Evolutionary conservation across 495 filamentous ascomycete species (phyloP).

Genomic region (Aspergillus kassunensis): DNA sequence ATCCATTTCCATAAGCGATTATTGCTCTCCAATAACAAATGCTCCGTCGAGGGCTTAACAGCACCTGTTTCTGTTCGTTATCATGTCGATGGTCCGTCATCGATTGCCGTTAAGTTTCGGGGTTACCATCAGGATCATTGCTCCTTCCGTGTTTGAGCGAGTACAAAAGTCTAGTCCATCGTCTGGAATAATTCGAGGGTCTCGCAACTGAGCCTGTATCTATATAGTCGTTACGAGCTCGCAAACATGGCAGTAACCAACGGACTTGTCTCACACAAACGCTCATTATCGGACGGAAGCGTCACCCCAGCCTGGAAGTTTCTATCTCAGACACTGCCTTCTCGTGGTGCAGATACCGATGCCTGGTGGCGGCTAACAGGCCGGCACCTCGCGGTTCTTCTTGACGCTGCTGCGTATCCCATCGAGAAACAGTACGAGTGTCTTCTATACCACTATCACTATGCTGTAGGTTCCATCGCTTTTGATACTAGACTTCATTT

Average conservation of each 20-base stretch:
- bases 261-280: background rate
- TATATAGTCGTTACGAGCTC: background rate
- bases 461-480: background rate
- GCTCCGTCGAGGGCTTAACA: too few species aligned
- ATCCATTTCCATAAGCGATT: background rate
- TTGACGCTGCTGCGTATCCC: slow-evolving; percentile 8
- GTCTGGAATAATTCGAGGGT: background rate
- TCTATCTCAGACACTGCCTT: slow-evolving; percentile 1
- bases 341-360: slow-evolving; percentile 3
- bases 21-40: background rate
- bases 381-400: slow-evolving; percentile 1
- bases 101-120: too few species aligned
- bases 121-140: background rate
- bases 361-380: slow-evolving; percentile 8
- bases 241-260: background rate
- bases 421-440: slow-evolving; percentile 8
- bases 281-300: background rate
- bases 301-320: background rate
- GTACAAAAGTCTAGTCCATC: background rate
- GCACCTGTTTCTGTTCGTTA: too few species aligned
- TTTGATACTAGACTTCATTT: background rate
- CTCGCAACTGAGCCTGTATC: background rate
- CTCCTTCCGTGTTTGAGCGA: background rate
- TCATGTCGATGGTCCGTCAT: too few species aligned
- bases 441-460: slow-evolving; percentile 9